Percentiles rank a stretch among this genome's conserved stretches.
These are phyloP conservation scores for Danielozyma ontarioensis DNA, from an alignment of 805 yeast genomes.

Conservation along the genomic window DNA sequence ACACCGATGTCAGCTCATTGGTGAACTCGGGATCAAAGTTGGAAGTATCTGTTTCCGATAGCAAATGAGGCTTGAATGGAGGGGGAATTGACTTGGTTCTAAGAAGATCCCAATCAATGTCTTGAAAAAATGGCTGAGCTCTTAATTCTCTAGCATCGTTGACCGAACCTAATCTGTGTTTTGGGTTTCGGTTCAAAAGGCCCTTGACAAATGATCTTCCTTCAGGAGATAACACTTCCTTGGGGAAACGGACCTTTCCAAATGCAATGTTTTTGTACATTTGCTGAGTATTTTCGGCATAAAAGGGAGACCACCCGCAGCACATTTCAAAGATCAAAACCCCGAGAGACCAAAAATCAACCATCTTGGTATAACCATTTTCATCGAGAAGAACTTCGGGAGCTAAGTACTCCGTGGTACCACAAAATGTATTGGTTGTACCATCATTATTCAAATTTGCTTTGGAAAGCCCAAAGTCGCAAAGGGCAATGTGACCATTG, in stretches of 20 bases:
- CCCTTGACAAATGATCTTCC: conserved; percentile 97
- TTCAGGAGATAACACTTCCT: conserved; percentile 87
- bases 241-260: conserved; percentile 96
- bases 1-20: conserved; percentile 77
- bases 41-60: conserved; percentile 89
- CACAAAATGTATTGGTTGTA: conserved; percentile 96
- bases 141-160: conserved; percentile 90
- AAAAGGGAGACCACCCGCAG: conserved; percentile 99
- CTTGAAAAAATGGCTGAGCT: conserved; percentile 88
- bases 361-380: conserved; percentile 97
- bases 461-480: conserved; percentile 95
- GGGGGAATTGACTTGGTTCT: conserved; percentile 84
- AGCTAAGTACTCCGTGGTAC: conserved; percentile 96
- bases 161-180: conserved; percentile 85
- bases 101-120: conserved; percentile 84
- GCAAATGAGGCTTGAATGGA: conserved; percentile 91
- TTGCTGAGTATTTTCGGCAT: conserved; percentile 96
- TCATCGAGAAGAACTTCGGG: conserved; percentile 96
- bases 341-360: conserved; percentile 97
- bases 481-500: conserved; percentile 93
- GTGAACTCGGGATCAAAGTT: conserved; percentile 98
- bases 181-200: conserved; percentile 89
- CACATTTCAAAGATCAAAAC: conserved; percentile 98
- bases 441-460: conserved; percentile 83
- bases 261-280: conserved; percentile 99